Evolutionary conservation across 768 basidiomycete species (phyloP), one percentile per base, ranked within the genome.

Genomic region (Lactarius sanguifluus): DNA sequence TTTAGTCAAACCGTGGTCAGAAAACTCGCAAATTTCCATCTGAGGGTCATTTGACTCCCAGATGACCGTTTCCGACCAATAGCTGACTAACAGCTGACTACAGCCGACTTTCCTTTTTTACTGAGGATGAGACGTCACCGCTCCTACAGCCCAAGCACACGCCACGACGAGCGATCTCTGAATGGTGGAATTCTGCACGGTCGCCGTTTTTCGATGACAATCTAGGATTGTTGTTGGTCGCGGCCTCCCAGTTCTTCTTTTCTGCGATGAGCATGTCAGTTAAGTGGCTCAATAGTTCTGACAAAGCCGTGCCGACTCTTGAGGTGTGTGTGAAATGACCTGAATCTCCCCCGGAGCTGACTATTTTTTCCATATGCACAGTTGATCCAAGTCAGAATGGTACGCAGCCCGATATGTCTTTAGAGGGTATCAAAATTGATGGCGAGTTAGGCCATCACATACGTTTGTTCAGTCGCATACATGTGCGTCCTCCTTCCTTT

Each of bases 331-430:
- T 71, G 2, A 8, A 43, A 23, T 28, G 40, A 15, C n/a, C 1
- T 43, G 23, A 28, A 6, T 32, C 23, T 8, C 12, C 23, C 45
- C 23, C 32, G 12, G 3, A 40, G 62, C 60, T 43, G 36, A 38
- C 25, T 20, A 23, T 7, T 45, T 47, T 6, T 4, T 12, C 30
- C 10, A 50, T 25, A 20, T 54, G 12, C 23, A 23, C 70, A 87
- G 80, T 72, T 89, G 32, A 82, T 90, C 23, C 72, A 78, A 36
- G 79, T 86, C 60, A 77, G 88, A 65, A 89, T 89, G 88, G 85
- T 85, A 67, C 36, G 80, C 61, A 25, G 54, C 30, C 15, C 5
- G 12, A 25, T 59, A 15, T 6, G 18, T 43, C 7, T 3, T 16
- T 12, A n/a, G 25, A 32, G 5, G 23, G 15, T 7, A 5, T 40